Conservation (phyloP, 768 basidiomycete species). For the Boletus pseudo-olivaceus region DNA sequence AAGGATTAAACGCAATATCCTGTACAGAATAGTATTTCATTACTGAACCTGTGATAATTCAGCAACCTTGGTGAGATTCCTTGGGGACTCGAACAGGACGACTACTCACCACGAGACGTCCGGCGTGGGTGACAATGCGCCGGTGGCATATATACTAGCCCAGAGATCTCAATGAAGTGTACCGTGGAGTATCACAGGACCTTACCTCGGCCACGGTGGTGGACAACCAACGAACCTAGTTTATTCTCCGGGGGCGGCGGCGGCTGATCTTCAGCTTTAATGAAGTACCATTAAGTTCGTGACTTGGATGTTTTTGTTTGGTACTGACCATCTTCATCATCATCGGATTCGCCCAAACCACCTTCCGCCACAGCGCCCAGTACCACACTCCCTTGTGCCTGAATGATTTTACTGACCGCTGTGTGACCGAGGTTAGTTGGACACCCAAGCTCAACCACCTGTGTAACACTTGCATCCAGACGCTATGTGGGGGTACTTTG, state of each 20-base stretch:
- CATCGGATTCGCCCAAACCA: conserved; percentile 38
- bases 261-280: conserved; percentile 11
- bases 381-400: conserved; percentile 39
- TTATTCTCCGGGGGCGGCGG: conserved; percentile 45
- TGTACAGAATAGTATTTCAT: conserved; percentile 52
- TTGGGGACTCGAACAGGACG: not conserved
- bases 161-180: not conserved
- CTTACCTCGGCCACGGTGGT: conserved; percentile 31
- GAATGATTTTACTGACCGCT: conserved; percentile 55
- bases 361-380: conserved; percentile 46
- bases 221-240: conserved; percentile 45
- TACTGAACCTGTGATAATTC: conserved; percentile 10
- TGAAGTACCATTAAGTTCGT: not conserved
- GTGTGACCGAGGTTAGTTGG: conserved; percentile 6
- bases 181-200: not conserved
- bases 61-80: not conserved
- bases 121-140: conserved; percentile 19
- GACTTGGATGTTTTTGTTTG: conserved; percentile 15
- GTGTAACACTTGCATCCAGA: conserved; percentile 36
- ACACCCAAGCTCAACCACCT: not conserved
- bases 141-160: conserved; percentile 17
- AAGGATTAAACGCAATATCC: conserved; percentile 54
- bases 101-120: conserved; percentile 18
- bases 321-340: conserved; percentile 22
- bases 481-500: conserved; percentile 40